Percentiles rank a stretch among this genome's conserved stretches.
Evolutionary conservation across 2,329 filamentous ascomycete species (phyloP).

Genomic region (Penicillium decumbens): DNA sequence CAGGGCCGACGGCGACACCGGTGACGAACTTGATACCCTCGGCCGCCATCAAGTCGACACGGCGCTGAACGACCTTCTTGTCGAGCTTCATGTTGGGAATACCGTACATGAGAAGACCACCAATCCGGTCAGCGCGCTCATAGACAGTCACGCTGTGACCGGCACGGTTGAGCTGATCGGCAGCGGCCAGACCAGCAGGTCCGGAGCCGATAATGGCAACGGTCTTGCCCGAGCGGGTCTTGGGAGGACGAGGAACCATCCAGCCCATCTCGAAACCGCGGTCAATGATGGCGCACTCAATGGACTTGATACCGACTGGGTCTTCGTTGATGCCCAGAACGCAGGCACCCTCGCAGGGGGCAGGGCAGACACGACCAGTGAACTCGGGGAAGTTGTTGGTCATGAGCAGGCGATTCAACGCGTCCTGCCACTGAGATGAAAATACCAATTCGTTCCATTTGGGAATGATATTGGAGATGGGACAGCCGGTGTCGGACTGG

Average conservation of each 20-base stretch:
- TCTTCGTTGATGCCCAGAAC: constrained; percentile 96
- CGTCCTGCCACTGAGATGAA: constrained; percentile 78
- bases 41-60: constrained; percentile 88
- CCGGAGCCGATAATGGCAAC: constrained; percentile 88
- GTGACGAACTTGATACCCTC: constrained; percentile 83
- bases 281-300: constrained; percentile 96
- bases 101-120: constrained; percentile 94
- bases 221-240: constrained; percentile 78
- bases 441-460: constrained; percentile 88
- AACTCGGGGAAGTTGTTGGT: constrained; percentile 99
- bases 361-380: constrained; percentile 92
- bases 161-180: constrained; percentile 90
- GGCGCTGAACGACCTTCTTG: constrained; percentile 92
- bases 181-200: constrained; percentile 80
- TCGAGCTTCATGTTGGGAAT: constrained; percentile 99
- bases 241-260: constrained; percentile 81
- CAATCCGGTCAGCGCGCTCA: constrained; percentile 83
- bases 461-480: constrained; percentile 95
- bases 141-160: constrained; percentile 87
- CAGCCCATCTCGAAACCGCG: constrained; percentile 96
- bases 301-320: constrained; percentile 95
- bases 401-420: constrained; percentile 84
- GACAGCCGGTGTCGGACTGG: constrained; percentile 91
- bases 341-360: constrained; percentile 92
- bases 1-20: constrained; percentile 71